Conservation (phyloP, 2,329 filamentous ascomycete genomes). For the Aureobasidium namibiae region DNA sequence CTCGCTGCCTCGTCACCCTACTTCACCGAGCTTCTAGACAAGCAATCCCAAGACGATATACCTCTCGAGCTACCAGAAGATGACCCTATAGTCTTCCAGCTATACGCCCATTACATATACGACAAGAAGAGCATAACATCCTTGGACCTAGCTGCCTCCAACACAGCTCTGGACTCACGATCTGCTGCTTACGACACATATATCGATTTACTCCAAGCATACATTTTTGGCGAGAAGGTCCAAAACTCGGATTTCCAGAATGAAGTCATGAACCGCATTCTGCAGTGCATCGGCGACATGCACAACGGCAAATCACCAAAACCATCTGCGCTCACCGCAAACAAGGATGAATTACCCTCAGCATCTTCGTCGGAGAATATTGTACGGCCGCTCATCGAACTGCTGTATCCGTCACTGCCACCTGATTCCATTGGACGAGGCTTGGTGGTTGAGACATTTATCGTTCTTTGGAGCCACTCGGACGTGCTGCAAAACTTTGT, state of each 20-base stretch:
- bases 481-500: conserved; percentile 7
- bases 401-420: conserved; percentile 9
- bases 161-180: not conserved
- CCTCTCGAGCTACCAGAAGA: conserved; percentile 7
- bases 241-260: conserved; percentile 12
- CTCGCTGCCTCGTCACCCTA: conserved; percentile 4
- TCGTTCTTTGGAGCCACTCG: conserved; percentile 13
- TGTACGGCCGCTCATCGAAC: conserved; percentile 6
- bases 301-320: conserved; percentile 5
- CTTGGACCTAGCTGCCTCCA: not conserved
- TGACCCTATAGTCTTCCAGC: conserved; percentile 9
- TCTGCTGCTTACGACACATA: conserved; percentile 9
- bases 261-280: conserved; percentile 11
- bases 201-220: conserved; percentile 10
- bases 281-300: conserved; percentile 10
- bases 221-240: conserved; percentile 13
- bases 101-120: conserved; percentile 12
- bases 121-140: conserved; percentile 6
- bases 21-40: conserved; percentile 3
- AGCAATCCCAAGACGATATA: not conserved
- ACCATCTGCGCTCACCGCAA: not conserved
- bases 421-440: conserved; percentile 11
- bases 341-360: not conserved
- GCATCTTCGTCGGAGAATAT: conserved; percentile 6
- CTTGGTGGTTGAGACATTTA: conserved; percentile 11